phyloP scores from a whole-genome alignment of 2,329 filamentous ascomycete genomes.

The Nothophoma quercina region DNA sequence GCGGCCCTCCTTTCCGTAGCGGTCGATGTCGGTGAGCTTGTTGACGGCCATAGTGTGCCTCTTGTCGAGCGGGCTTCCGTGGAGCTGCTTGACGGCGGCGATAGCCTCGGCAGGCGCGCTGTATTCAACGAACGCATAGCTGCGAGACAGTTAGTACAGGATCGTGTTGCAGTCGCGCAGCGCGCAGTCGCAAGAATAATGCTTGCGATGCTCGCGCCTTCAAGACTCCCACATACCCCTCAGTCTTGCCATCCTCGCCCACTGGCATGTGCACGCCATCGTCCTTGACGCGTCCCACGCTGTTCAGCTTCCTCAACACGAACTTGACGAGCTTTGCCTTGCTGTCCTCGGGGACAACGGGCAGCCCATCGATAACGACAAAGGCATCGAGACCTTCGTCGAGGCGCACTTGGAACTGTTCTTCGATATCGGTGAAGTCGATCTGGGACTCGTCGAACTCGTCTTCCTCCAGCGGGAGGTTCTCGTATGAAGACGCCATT shows the following conservation, averaged over 20 bases:
- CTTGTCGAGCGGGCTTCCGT: slow-evolving; percentile 90
- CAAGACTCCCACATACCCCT: slow-evolving; percentile 69
- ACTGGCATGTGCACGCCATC: slow-evolving; percentile 94
- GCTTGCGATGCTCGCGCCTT: slow-evolving; percentile 6
- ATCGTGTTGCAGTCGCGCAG: background rate
- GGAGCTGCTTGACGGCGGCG: slow-evolving; percentile 86
- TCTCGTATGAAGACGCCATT: slow-evolving; percentile 95
- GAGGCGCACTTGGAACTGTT: slow-evolving; percentile 93
- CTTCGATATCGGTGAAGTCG: slow-evolving; percentile 91
- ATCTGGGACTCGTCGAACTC: slow-evolving; percentile 93
- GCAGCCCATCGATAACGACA: slow-evolving; percentile 93
- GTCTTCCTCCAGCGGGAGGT: slow-evolving; percentile 84
- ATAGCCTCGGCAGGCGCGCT: slow-evolving; percentile 88
- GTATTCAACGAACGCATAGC: slow-evolving; percentile 97
- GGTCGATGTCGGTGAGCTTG: slow-evolving; percentile 97
- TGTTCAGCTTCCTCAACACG: slow-evolving; percentile 88
- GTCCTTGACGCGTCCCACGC: slow-evolving; percentile 83
- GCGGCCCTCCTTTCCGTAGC: slow-evolving; percentile 91
- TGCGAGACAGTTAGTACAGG: slow-evolving; percentile 50
- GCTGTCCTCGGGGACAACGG: slow-evolving; percentile 86
- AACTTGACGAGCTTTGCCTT: slow-evolving; percentile 97
- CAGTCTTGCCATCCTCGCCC: slow-evolving; percentile 82
- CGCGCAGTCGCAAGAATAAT: slow-evolving; percentile 5
- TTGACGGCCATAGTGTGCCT: slow-evolving; percentile 95
- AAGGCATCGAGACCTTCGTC: slow-evolving; percentile 97